Percentiles rank a stretch among this genome's conserved stretches.
These are phyloP conservation scores for Novymonas esmeraldas DNA, from an alignment of 208 protist species.

Conservation along the genomic window DNA sequence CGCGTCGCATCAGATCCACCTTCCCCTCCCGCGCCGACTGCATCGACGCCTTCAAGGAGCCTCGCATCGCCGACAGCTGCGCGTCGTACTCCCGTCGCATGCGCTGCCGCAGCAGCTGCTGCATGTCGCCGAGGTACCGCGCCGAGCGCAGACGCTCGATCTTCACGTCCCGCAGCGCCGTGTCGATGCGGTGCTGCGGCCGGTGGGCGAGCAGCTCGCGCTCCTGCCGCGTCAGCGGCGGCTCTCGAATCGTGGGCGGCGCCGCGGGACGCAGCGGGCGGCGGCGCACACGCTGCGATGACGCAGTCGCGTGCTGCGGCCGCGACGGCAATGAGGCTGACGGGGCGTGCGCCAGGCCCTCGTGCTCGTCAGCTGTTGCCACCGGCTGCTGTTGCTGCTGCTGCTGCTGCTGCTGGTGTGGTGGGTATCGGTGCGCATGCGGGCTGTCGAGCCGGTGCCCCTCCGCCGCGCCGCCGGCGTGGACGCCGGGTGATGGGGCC, in stretches of 20 bases:
- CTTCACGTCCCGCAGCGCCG: conserved; percentile 69
- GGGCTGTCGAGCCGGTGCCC: not conserved
- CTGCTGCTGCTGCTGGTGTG: too few relatives aligned
- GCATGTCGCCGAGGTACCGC: conserved; percentile 70
- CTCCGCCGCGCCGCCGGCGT: not conserved
- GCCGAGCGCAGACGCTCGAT: conserved; percentile 78
- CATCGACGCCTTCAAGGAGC: conserved; percentile 43
- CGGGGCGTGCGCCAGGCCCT: not conserved
- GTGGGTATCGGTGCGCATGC: too few relatives aligned
- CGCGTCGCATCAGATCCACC: conserved; percentile 53
- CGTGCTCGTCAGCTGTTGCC: too few relatives aligned
- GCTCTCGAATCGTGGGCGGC: conserved; percentile 25
- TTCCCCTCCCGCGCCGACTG: conserved; percentile 33
- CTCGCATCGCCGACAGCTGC: conserved; percentile 47
- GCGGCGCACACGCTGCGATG: not conserved
- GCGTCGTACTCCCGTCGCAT: conserved; percentile 72
- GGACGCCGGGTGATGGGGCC: too few relatives aligned
- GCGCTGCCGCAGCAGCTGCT: conserved; percentile 62
- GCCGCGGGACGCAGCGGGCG: not conserved
- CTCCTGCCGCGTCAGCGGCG: conserved; percentile 54
- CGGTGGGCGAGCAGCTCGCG: conserved; percentile 48
- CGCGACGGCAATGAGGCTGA: not conserved
- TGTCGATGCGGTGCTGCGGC: conserved; percentile 56
- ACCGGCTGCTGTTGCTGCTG: too few relatives aligned
- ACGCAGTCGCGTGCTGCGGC: not conserved